Base-by-base conservation (phyloP, 73 alveolate species). In the Tetrahymena malaccensis region DNA sequence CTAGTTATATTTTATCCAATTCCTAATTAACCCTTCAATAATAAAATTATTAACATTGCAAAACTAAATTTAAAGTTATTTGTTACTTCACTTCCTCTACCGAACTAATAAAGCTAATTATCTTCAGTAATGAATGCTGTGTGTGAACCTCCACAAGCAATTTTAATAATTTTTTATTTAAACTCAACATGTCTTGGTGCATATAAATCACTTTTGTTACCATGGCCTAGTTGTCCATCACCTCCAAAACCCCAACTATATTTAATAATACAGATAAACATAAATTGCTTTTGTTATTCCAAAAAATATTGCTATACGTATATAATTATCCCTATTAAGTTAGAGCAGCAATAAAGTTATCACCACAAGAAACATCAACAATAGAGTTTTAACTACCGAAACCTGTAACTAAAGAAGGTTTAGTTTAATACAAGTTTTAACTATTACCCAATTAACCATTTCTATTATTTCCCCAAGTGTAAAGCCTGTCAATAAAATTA, bases 391-490 rank as follows among this genome's bases (percentile, higher is more conserved):
- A 70, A n/a, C 89, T 70, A 11, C 89, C 89, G 12, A 70, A 70
- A 11, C 89, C 89, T 7, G 89, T 70, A 70, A 70, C 89, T n/a
- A 70, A 1, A n/a, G 89, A 70, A 22, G 97, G 97, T 10, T 55
- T 50, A 13, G 97, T 94, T 21, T 85, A 85, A 55, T 95, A 94
- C 38, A 43, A 85, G 55, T 31, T 95, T 22, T 93, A 56, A 35
- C 94, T 57, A 31, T 93, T 50, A 43, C 97, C 97, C 56, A 95
- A 95, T 55, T 95, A 93, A 34, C 97, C 97, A 58, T 85, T 94
- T 34, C 95, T 84, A 31, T 94, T 94, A 21, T 70, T 85, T 35
- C 97, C 97, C 97, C 97, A 95, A 89, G 97, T 89, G 85, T 95
- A 95, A 34, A 95, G 84, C 10, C 55, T 95, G 50, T 50, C 10